Evolutionary conservation across 495 filamentous ascomycete species (phyloP).

Genomic region (Tuber borchii): DNA sequence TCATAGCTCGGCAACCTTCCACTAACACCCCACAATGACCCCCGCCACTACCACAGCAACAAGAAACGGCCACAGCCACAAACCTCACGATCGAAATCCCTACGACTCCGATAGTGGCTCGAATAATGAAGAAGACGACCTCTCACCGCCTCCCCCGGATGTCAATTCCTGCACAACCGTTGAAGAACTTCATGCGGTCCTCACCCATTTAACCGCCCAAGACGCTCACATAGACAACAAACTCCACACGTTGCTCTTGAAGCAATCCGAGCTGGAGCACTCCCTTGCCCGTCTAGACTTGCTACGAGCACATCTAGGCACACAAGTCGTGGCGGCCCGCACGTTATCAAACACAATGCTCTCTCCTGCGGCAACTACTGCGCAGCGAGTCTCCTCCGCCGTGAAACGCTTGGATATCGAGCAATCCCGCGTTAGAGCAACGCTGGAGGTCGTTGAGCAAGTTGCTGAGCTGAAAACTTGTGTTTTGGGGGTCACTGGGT

Average conservation of each 20-base stretch:
- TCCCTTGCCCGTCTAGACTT: slow-evolving; percentile 83
- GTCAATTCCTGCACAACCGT: slow-evolving; percentile 66
- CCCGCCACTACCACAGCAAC: not conserved
- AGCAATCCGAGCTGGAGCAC: slow-evolving; percentile 74
- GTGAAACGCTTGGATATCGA: slow-evolving; percentile 83
- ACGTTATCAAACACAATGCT: slow-evolving; percentile 83
- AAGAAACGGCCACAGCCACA: slow-evolving; percentile 8
- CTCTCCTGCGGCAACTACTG: slow-evolving; percentile 72
- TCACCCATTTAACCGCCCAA: slow-evolving; percentile 65
- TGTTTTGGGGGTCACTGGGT: slow-evolving; percentile 86
- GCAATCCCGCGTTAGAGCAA: slow-evolving; percentile 81
- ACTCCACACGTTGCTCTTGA: slow-evolving; percentile 67
- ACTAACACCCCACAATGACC: slow-evolving; percentile 11
- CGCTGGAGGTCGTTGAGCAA: slow-evolving; percentile 86
- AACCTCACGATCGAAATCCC: slow-evolving; percentile 4
- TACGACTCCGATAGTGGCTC: slow-evolving; percentile 17
- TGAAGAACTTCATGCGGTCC: slow-evolving; percentile 67
- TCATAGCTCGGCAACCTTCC: not conserved
- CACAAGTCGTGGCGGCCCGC: slow-evolving; percentile 78
- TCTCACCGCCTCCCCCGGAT: slow-evolving; percentile 41
- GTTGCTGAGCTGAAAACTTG: slow-evolving; percentile 94
- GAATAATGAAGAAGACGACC: not conserved
- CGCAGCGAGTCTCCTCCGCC: slow-evolving; percentile 74
- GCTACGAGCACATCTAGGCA: slow-evolving; percentile 76
- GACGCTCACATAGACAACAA: slow-evolving; percentile 67